phyloP scores from a whole-genome alignment of 148 eudicot genomes.

The Agrostemma githago region DNA sequence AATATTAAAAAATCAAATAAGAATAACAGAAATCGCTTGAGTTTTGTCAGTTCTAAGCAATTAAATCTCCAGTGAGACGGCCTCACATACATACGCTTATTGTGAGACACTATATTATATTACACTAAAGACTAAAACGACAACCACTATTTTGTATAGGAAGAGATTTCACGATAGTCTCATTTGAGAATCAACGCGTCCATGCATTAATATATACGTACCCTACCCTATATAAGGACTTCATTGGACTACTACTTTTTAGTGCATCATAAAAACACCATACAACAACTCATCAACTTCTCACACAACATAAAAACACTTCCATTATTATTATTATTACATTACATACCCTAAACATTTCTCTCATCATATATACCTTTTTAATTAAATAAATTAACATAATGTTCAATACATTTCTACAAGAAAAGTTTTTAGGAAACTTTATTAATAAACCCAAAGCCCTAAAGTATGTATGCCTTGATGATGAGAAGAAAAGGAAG shows the following conservation, averaged over 20 bases:
- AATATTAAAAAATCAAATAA: too few species aligned
- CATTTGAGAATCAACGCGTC: too few species aligned
- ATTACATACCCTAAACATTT: background rate
- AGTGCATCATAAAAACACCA: background rate
- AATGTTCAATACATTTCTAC: slow-evolving; percentile 20
- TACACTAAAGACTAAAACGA: too few species aligned
- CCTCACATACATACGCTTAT: too few species aligned
- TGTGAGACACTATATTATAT: background rate
- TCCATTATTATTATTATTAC: background rate
- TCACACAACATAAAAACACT: background rate
- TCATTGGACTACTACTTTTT: background rate
- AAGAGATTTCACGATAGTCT: background rate
- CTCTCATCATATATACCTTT: background rate
- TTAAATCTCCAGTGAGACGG: too few species aligned
- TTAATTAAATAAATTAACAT: too few species aligned
- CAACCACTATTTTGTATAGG: too few species aligned
- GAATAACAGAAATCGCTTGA: too few species aligned
- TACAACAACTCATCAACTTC: background rate
- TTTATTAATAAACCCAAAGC: slow-evolving; percentile 10
- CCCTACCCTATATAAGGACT: background rate
- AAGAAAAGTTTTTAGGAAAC: slow-evolving; percentile 15
- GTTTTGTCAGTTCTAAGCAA: too few species aligned
- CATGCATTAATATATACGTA: background rate
- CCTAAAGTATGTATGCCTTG: slow-evolving; percentile 12
- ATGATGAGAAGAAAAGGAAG: slow-evolving; percentile 13